Evolutionary conservation across 768 basidiomycete genomes (phyloP), one percentile per base, ranked within the genome.

Genomic region (Leucosporidium yakuticum): DNA sequence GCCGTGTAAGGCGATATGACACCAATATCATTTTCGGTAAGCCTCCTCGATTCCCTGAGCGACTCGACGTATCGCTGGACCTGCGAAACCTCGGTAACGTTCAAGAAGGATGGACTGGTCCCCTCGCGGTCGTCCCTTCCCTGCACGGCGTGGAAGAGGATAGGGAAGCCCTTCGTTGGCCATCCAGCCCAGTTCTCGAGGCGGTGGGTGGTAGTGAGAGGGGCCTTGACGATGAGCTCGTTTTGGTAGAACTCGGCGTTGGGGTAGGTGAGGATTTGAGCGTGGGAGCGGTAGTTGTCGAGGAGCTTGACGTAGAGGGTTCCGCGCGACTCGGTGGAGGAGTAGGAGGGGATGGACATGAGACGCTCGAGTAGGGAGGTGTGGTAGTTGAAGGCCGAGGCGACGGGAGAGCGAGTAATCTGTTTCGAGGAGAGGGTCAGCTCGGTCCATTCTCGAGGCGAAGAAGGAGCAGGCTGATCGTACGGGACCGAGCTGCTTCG

Each of bases 401-500:
- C 75, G 47, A 65, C 64, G 4, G 56, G 44, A 0, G 77, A 78
- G 8, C 71, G 68, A 25, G 79, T 70, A 39, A 69, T 34, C 69
- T 69, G 61, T n/a, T 2, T 0, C 29, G 27, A 14, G 8, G 5
- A 19, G 25, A 5, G 4, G 17, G 39, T 44, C 39, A 44, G 39
- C 39, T 44, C 39, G 39, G 39, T 44, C 39, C 11, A 44, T 8
- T 8, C 39, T 8, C 39, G 4, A 1, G 50, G 7, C 23, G 34
- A 29, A 0, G 50, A 48, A 12, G 8, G 49, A 7, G 23, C 27
- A 17, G n/a, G 14, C 14, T 12, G 4, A 19, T 39, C 66, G 25
- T 55, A 78, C 73, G 0, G 79, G 78, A 5, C 78, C 78, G 9
- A 80, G 76, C 72, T 80, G 79, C 47, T 79, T 74, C 17, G 73